phyloP scores from a whole-genome alignment of 1,139 yeast species.

The Geotrichum bryndzae region DNA sequence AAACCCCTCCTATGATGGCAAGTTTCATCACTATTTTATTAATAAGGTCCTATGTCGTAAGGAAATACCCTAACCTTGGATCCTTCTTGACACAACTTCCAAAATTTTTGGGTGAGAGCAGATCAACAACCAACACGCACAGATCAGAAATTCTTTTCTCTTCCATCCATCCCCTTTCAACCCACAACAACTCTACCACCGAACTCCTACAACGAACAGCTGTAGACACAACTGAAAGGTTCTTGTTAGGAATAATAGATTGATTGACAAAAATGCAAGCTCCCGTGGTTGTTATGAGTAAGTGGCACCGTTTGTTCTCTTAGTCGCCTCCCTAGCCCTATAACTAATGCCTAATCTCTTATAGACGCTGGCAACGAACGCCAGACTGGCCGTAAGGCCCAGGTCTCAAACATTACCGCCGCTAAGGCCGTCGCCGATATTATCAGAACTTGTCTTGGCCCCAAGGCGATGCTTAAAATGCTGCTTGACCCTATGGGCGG shows the following conservation, averaged over 20 bases:
- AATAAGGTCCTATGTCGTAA: neutral
- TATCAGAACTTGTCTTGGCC: constrained; percentile 97
- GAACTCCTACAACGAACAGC: neutral
- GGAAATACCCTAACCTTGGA: constrained; percentile 11
- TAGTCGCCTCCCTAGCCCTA: neutral
- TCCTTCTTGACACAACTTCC: constrained; percentile 12
- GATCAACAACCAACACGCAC: constrained; percentile 7
- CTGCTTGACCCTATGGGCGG: constrained; percentile 98
- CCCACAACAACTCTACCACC: neutral
- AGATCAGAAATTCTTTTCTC: neutral
- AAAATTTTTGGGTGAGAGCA: constrained; percentile 12
- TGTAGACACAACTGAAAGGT: neutral
- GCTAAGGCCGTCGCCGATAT: constrained; percentile 98
- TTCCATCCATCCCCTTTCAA: neutral
- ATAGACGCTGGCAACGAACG: constrained; percentile 79
- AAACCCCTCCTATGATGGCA: too few species aligned
- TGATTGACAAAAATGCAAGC: constrained; percentile 47
- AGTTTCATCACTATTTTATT: too few species aligned
- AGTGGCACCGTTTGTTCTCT: constrained; percentile 21
- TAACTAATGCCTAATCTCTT: neutral
- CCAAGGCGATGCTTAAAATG: constrained; percentile 98
- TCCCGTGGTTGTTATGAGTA: constrained; percentile 59
- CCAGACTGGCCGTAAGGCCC: constrained; percentile 96
- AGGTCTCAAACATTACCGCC: constrained; percentile 92
- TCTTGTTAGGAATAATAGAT: constrained; percentile 5